Conservation (phyloP, 768 basidiomycete genomes). For the Kwoniella sp. region DNA sequence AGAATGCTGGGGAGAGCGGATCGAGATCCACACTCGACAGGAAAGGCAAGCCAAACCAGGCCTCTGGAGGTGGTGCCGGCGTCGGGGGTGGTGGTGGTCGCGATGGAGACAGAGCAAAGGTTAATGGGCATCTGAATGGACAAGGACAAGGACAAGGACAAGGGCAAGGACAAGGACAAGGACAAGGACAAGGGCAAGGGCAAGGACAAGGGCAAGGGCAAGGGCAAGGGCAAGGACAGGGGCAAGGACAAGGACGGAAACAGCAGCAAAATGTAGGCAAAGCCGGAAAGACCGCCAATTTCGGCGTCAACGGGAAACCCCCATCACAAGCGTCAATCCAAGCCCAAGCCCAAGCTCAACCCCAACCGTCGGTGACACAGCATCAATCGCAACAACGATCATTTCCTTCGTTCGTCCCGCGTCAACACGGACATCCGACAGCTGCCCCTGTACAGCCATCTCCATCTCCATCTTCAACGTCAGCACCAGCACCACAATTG, state of each 20-base stretch:
- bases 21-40: neutral
- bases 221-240: neutral
- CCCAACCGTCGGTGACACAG: slow-evolving; percentile 3
- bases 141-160: neutral
- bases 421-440: neutral
- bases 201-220: neutral
- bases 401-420: neutral
- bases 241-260: neutral
- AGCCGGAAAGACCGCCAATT: neutral
- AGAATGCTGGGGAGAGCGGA: neutral
- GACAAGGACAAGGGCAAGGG: neutral
- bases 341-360: neutral
- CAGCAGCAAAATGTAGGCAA: neutral
- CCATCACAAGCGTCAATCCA: no score
- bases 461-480: neutral
- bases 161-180: neutral
- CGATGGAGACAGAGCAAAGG: neutral
- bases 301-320: slow-evolving; percentile 1
- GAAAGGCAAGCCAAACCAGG: neutral
- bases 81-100: slow-evolving; percentile 3
- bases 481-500: neutral
- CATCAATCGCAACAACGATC: neutral
- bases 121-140: neutral
- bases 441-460: no score
- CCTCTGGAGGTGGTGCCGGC: neutral